Evolutionary conservation across 1,284 basidiomycete genomes (phyloP).

Genomic region (Hortiboletus rubellus): DNA sequence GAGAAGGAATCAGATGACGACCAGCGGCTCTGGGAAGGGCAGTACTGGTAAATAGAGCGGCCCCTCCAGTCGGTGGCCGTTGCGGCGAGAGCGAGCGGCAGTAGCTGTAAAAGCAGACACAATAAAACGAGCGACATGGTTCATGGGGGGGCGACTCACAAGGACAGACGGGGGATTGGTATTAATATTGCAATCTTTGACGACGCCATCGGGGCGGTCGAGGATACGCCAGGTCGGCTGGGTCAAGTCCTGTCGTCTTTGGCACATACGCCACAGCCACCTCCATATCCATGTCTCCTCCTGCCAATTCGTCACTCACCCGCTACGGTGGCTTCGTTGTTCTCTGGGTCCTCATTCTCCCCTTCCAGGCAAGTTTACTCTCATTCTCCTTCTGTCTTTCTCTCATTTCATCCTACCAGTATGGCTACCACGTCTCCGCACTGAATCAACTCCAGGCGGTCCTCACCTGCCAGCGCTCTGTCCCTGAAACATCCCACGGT

Average conservation of each 20-base stretch:
- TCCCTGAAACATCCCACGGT: conserved; percentile 29
- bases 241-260: neutral
- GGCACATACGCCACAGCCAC: conserved; percentile 11
- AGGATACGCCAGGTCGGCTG: neutral
- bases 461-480: conserved; percentile 58
- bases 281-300: conserved; percentile 10
- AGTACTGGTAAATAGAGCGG: conserved; percentile 40
- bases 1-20: neutral
- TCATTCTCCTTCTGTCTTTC: neutral
- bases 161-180: neutral
- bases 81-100: conserved; percentile 27
- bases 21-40: neutral
- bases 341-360: conserved; percentile 60
- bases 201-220: neutral
- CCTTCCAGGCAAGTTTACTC: conserved; percentile 57
- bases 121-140: conserved; percentile 5
- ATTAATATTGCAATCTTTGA: neutral
- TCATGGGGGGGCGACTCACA: neutral
- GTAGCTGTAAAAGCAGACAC: neutral
- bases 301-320: conserved; percentile 44
- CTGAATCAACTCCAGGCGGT: conserved; percentile 85
- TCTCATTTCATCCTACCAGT: conserved; percentile 39
- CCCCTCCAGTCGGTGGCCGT: conserved; percentile 38
- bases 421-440: conserved; percentile 83
- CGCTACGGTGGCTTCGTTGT: conserved; percentile 61